Percentiles rank a stretch among this genome's conserved stretches.
Evolutionary conservation across 495 filamentous ascomycete genomes (phyloP).

Genomic region (Tuber microsphaerosporum): DNA sequence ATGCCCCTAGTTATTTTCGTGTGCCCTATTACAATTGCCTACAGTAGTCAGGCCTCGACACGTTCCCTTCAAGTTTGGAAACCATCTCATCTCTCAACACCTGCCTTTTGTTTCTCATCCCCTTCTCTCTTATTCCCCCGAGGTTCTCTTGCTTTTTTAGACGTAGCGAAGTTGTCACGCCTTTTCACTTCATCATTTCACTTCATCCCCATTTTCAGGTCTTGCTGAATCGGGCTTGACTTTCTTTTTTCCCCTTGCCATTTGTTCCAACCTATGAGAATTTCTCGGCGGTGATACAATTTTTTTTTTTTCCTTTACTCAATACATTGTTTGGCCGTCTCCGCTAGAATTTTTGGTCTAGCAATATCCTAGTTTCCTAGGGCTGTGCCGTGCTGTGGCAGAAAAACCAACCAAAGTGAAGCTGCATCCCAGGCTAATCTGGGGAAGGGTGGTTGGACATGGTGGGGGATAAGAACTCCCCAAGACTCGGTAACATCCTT

Average conservation of each 20-base stretch:
- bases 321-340: neutral
- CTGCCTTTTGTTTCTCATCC: neutral
- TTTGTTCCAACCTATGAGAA: neutral
- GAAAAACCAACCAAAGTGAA: conserved; percentile 6
- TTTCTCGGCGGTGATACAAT: neutral
- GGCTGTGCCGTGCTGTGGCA: neutral
- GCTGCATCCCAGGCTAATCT: conserved; percentile 5
- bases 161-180: neutral
- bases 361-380: neutral
- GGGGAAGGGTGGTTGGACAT: conserved; percentile 16
- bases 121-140: neutral
- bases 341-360: neutral
- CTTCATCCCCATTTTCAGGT: neutral
- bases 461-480: conserved; percentile 29
- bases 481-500: conserved; percentile 26
- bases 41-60: neutral
- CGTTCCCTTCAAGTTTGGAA: neutral
- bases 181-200: neutral
- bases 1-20: neutral
- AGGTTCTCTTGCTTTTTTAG: neutral
- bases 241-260: neutral
- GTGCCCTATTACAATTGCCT: neutral
- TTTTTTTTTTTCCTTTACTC: neutral
- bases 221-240: neutral
- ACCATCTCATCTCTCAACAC: neutral